These are phyloP conservation scores for Sporothrix pseudoabietina DNA, from an alignment of 2,329 filamentous ascomycete genomes.

Conservation along the genomic window DNA sequence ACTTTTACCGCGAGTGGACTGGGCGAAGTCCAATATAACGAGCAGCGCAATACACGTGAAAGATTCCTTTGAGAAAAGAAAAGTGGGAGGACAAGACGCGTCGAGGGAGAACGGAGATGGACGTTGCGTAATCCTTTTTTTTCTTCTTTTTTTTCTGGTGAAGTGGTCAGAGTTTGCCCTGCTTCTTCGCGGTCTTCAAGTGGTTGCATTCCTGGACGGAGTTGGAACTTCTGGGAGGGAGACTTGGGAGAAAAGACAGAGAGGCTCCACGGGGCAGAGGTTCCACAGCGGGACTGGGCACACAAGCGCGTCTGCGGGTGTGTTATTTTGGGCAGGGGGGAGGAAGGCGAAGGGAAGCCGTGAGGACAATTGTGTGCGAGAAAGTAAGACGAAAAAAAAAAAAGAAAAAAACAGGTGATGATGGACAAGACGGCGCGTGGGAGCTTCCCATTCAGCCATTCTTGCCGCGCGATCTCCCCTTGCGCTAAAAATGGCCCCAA, in stretches of 20 bases:
- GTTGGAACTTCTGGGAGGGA: too few relatives aligned
- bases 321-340: conserved; percentile 21
- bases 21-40: not conserved
- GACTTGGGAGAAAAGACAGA: not conserved
- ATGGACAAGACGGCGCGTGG: not conserved
- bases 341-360: not conserved
- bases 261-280: not conserved
- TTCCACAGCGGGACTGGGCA: conserved; percentile 21
- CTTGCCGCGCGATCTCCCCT: conserved; percentile 23
- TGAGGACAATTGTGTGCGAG: not conserved
- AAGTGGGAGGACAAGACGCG: conserved; percentile 7
- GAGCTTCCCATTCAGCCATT: not conserved
- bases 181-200: not conserved
- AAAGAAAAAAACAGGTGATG: not conserved
- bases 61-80: not conserved
- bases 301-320: not conserved
- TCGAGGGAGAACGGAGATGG: not conserved
- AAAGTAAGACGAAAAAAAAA: not conserved
- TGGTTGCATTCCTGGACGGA: conserved; percentile 17
- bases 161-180: not conserved
- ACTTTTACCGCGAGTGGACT: not conserved
- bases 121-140: conserved; percentile 12
- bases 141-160: too few relatives aligned
- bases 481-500: conserved; percentile 28
- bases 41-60: conserved; percentile 8